Evolutionary conservation across 169 alveolate species (phyloP), one percentile per base, ranked within the genome.

Genomic region (Theileria parva): DNA sequence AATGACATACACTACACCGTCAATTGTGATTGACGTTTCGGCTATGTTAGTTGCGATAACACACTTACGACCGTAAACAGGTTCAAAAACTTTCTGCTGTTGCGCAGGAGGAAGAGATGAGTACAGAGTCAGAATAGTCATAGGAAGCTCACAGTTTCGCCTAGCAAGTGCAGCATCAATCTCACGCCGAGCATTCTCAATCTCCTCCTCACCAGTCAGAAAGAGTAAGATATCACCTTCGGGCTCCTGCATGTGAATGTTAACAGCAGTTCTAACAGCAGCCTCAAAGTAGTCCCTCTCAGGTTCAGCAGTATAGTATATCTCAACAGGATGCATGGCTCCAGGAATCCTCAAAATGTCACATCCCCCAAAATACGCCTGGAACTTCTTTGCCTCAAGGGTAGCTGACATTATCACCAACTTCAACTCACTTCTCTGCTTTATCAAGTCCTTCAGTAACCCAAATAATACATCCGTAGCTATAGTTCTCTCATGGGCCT

Each of bases 1-100:
- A 28, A 98, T 96, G n/a, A 98, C 99, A 80, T 98, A 98, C 23
- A 98, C 99, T 63, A 98, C 95, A 28, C 99, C 99, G 88, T 98
- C 99, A 27, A 98, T 98, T 17, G 99, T 98, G 61, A 98, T 89
- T 61, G 99, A 97, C 12, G 99, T 97, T 89, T 98, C 99, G 0
- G 99, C 99, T 32, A 98, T 96, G 92, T 98, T 98, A 19, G 99
- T 98, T 30, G 99, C 95, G 28, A 98, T 95, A 15, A 98, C 97
- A 76, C 96, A 93, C 86, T 97, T 97, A 27, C 98, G 80, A 7
- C 99, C 99, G 12, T 93, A 96, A 1, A 99, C 99, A 6, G 99
- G 97, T 53, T 97, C 98, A 87, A 98, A 98, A 60, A 98, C 98
- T 80, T 90, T 94, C 85, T 96, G 98, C 91, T 98, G 99, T 84